Evolutionary conservation across 129 eudicot genomes (phyloP).

Genomic region (Dittrichia graveolens): DNA sequence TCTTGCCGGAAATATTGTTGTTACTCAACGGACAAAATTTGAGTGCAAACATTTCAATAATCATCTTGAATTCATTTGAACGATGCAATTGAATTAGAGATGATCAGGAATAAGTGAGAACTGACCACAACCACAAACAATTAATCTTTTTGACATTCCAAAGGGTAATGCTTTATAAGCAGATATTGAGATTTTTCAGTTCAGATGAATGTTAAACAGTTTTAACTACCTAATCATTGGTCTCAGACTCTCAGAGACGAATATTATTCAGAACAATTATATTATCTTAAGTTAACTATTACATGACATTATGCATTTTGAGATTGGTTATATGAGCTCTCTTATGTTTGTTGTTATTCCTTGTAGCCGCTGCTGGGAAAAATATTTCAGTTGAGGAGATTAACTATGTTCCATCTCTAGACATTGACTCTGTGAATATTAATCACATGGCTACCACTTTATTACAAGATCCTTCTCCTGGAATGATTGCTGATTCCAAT

Average conservation of each 20-base stretch:
- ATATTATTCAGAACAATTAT: not conserved
- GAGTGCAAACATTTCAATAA: not conserved
- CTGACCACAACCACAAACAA: not conserved
- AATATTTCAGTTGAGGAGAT: slow-evolving; percentile 33
- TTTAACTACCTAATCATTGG: no score
- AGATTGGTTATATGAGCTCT: slow-evolving; percentile 2
- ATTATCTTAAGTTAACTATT: slow-evolving; percentile 6
- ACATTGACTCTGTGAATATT: slow-evolving; percentile 29
- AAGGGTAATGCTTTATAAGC: not conserved
- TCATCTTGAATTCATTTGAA: not conserved
- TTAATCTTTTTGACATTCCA: not conserved
- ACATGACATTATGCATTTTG: slow-evolving; percentile 22
- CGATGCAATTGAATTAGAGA: not conserved
- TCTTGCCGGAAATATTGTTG: not conserved
- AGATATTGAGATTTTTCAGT: not conserved
- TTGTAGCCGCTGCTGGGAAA: slow-evolving; percentile 47
- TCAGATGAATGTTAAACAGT: not conserved
- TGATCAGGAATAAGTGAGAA: not conserved
- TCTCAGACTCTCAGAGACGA: not conserved
- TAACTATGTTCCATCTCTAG: slow-evolving; percentile 27
- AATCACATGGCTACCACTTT: slow-evolving; percentile 29
- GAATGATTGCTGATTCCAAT: slow-evolving; percentile 18
- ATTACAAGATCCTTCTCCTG: slow-evolving; percentile 28
- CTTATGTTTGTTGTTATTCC: slow-evolving; percentile 15
- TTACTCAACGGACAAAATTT: not conserved